phyloP scores from a whole-genome alignment of 169 alveolate genomes.

The Plasmodium gonderi region DNA sequence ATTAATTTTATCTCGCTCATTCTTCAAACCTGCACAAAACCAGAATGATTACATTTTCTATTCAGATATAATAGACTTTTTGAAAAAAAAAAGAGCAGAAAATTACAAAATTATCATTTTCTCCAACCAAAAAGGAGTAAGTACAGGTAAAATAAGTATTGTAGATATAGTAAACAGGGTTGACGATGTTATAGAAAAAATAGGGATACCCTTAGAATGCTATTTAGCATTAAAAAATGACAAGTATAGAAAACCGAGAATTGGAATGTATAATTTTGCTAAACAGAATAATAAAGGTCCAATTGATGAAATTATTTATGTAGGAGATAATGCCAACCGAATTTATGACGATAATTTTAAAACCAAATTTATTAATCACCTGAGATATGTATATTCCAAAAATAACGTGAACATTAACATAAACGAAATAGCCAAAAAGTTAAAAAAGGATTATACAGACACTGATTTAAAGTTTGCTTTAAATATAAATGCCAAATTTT shows the following conservation, averaged over 20 bases:
- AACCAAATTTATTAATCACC: constrained; percentile 61
- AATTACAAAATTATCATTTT: constrained; percentile 50
- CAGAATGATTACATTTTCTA: constrained; percentile 61
- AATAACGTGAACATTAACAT: constrained; percentile 76
- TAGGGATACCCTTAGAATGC: constrained; percentile 75
- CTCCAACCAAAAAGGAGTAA: constrained; percentile 72
- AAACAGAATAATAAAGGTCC: constrained; percentile 71
- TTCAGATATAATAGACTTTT: constrained; percentile 49
- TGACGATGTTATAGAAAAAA: constrained; percentile 46
- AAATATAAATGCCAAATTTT: constrained; percentile 77
- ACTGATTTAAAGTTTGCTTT: constrained; percentile 83
- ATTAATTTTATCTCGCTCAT: constrained; percentile 37
- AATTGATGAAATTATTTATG: constrained; percentile 77
- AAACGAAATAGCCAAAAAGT: constrained; percentile 69
- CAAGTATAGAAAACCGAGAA: constrained; percentile 76
- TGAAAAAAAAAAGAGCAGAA: constrained; percentile 46
- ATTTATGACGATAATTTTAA: constrained; percentile 59
- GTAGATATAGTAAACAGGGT: constrained; percentile 48
- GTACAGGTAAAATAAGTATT: constrained; percentile 49
- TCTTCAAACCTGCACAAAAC: constrained; percentile 69
- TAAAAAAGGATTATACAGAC: constrained; percentile 80
- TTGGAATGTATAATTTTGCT: constrained; percentile 83
- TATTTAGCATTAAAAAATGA: constrained; percentile 60
- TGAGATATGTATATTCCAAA: constrained; percentile 40
- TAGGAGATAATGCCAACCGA: constrained; percentile 87